A percentile compares a stretch with the other conserved stretches of the same genome.
These are phyloP conservation scores for Ceratocystis cacaofunesta DNA, from an alignment of 2,329 filamentous ascomycete species.

Conservation along the genomic window DNA sequence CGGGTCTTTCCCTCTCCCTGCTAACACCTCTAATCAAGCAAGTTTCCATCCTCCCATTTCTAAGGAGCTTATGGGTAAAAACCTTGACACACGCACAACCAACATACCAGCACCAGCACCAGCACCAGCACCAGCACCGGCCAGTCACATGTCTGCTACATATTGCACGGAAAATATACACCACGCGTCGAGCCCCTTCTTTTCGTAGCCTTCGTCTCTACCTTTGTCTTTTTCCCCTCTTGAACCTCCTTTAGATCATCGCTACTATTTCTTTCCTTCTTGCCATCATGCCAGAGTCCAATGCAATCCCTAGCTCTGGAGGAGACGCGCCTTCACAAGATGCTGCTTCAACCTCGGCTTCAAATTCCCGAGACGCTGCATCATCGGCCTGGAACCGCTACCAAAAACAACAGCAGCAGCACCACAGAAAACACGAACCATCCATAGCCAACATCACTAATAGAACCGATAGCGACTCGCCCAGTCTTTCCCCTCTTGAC, in stretches of 20 bases:
- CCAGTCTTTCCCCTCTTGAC: neutral
- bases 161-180: neutral
- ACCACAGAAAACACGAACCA: slow-evolving; percentile 1
- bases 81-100: neutral
- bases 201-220: neutral
- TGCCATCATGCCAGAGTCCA: neutral
- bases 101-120: neutral
- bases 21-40: neutral
- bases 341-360: neutral
- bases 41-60: neutral
- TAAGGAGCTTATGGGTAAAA: neutral
- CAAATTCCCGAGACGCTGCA: neutral
- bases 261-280: neutral
- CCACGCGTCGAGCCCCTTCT: neutral
- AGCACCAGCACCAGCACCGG: neutral
- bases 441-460: slow-evolving; percentile 4
- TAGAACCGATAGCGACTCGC: neutral
- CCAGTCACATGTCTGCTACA: neutral
- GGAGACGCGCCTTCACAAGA: neutral
- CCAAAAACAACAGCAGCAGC: neutral
- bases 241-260: no score
- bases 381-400: slow-evolving; percentile 1
- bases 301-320: neutral
- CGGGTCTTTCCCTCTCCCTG: neutral
- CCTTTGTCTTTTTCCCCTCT: neutral